Evolutionary conservation across 495 filamentous ascomycete species (phyloP).

Genomic region (Tricharina praecox): DNA sequence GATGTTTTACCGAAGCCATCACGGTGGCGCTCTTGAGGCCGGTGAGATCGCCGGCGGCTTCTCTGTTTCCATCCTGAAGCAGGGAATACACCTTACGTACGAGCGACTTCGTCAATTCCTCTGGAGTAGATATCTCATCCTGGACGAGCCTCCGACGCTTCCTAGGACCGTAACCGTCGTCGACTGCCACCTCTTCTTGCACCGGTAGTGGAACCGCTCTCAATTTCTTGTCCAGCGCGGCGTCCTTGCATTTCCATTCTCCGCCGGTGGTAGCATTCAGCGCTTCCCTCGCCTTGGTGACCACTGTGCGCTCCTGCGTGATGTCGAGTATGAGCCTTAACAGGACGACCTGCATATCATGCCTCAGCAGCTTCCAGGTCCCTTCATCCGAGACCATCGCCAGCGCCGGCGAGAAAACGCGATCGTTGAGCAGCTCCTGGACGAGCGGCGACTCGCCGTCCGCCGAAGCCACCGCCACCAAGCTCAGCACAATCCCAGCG

Average conservation of each 20-base stretch:
- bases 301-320: slow-evolving; percentile 7
- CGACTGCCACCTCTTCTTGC: too few species aligned
- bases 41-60: slow-evolving; percentile 11
- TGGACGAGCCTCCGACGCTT: slow-evolving; percentile 19
- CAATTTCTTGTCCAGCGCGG: slow-evolving; percentile 8
- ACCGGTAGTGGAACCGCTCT: background rate
- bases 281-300: slow-evolving; percentile 9
- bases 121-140: slow-evolving; percentile 9
- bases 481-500: slow-evolving; percentile 14
- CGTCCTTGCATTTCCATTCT: slow-evolving; percentile 15
- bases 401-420: slow-evolving; percentile 12
- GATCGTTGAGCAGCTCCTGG: slow-evolving; percentile 13
- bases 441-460: slow-evolving; percentile 8
- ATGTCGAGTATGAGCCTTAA: slow-evolving; percentile 7
- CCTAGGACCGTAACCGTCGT: slow-evolving; percentile 10
- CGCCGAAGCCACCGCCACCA: slow-evolving; percentile 15
- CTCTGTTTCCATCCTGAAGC: slow-evolving; percentile 16
- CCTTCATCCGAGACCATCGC: slow-evolving; percentile 12
- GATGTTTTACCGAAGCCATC: slow-evolving; percentile 17
- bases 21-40: too few species aligned
- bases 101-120: background rate
- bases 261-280: slow-evolving; percentile 13
- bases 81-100: slow-evolving; percentile 10
- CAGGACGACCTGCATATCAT: slow-evolving; percentile 16
- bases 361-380: slow-evolving; percentile 10